A percentile compares a stretch with the other conserved stretches of the same genome.
phyloP scores from a whole-genome alignment of 257 asterid genomes.

The Catharanthus roseus region DNA sequence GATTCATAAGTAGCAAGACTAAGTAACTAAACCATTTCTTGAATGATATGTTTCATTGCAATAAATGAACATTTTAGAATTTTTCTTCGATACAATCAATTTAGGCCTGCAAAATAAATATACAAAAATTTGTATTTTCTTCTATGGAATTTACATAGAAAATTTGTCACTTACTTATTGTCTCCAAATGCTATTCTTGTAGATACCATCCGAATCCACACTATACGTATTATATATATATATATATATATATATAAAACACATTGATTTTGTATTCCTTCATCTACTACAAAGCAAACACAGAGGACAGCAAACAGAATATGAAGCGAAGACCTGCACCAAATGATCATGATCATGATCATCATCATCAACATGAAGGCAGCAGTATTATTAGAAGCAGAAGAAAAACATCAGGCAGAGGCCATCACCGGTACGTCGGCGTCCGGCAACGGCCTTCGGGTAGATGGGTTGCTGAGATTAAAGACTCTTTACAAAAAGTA shows the following conservation, averaged over 20 bases:
- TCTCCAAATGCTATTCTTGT: conserved; percentile 11
- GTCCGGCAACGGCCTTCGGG: conserved; percentile 84
- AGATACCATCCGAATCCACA: background rate
- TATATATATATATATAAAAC: background rate
- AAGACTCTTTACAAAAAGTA: conserved; percentile 71
- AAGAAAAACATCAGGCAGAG: conserved; percentile 51
- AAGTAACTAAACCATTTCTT: background rate
- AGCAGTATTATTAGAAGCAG: conserved; percentile 26
- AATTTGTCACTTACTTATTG: conserved; percentile 26
- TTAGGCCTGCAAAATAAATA: conserved; percentile 54
- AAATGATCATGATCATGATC: conserved; percentile 30
- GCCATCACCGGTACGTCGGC: conserved; percentile 71
- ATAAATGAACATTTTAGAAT: conserved; percentile 19
- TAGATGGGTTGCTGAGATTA: conserved; percentile 91
- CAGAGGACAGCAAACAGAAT: background rate
- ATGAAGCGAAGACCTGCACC: conserved; percentile 40
- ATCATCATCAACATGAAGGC: no score
- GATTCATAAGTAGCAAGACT: background rate
- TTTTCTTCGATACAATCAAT: conserved; percentile 39
- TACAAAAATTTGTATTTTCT: conserved; percentile 4
- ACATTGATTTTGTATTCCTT: background rate
- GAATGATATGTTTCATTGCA: conserved; percentile 11
- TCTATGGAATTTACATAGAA: conserved; percentile 6
- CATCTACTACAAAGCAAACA: conserved; percentile 7
- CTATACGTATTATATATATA: no score